phyloP scores from a whole-genome alignment of 257 asterid species.

The Lantana camara region DNA sequence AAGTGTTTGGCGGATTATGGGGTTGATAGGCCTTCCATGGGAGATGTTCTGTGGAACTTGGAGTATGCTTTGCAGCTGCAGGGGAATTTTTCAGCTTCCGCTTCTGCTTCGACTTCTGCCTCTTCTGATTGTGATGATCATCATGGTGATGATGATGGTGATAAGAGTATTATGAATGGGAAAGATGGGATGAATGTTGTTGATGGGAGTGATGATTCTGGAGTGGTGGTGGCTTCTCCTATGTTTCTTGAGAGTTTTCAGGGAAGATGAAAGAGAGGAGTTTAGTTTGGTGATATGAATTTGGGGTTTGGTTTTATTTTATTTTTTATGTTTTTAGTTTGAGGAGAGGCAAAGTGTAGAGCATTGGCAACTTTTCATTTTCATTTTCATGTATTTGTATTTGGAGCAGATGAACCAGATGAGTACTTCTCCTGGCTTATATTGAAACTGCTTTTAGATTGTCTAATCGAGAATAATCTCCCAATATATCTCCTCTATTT shows the following conservation, averaged over 20 bases:
- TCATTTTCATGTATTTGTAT: conserved; percentile 20
- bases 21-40: conserved; percentile 89
- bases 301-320: conserved; percentile 1
- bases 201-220: conserved; percentile 72
- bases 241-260: conserved; percentile 64
- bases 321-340: background rate
- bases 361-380: conserved; percentile 25
- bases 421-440: conserved; percentile 1
- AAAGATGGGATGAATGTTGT: conserved; percentile 39
- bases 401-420: conserved; percentile 6
- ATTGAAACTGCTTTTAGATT: conserved; percentile 5
- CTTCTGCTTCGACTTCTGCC: conserved; percentile 10
- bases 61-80: conserved; percentile 84
- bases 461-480: background rate
- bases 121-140: background rate
- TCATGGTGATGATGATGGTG: conserved; percentile 15
- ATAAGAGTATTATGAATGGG: conserved; percentile 2
- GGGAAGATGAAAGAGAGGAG: conserved; percentile 52
- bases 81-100: conserved; percentile 38
- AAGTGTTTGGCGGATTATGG: conserved; percentile 87
- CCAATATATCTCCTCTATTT: too few species aligned
- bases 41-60: conserved; percentile 84
- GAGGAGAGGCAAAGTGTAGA: background rate
- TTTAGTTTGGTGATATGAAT: background rate
- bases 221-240: conserved; percentile 68